Conservation (phyloP, 2,329 filamentous ascomycete species). For the Spiromastix sp. region DNA sequence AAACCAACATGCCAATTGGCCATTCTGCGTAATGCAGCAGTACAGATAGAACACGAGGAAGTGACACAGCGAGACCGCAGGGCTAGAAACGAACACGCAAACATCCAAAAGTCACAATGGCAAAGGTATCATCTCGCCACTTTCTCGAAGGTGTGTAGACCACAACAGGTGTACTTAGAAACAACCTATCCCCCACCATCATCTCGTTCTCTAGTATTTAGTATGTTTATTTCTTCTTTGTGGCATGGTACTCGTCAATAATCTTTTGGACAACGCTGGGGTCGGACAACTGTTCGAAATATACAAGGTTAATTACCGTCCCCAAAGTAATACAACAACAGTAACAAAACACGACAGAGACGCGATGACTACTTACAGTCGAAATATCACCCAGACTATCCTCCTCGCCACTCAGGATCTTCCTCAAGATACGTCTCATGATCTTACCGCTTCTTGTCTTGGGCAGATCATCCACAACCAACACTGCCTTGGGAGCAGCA, state of each 20-base stretch:
- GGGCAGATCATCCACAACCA: constrained; percentile 82
- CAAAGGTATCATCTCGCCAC: no score
- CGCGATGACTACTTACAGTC: constrained; percentile 54
- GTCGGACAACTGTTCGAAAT: constrained; percentile 60
- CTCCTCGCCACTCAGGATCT: constrained; percentile 95
- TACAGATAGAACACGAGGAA: no score
- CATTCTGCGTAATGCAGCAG: no score
- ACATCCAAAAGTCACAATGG: no score
- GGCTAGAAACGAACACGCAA: no score
- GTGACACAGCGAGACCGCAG: no score
- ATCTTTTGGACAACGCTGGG: constrained; percentile 84
- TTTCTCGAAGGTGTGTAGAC: no score
- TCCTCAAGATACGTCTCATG: constrained; percentile 91
- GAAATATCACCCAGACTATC: constrained; percentile 90
- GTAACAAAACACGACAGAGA: neutral
- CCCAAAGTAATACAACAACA: constrained; percentile 3
- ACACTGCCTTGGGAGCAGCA: constrained; percentile 88
- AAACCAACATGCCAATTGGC: no score
- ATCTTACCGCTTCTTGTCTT: constrained; percentile 99
- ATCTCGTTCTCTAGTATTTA: no score
- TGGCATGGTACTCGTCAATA: constrained; percentile 62
- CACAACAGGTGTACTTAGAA: no score
- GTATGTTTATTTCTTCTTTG: constrained; percentile 28
- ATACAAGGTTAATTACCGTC: neutral
- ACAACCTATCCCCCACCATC: no score